Conservation (phyloP, 2,329 filamentous ascomycete genomes). For the Teratosphaeria pseudoeucalypti region DNA sequence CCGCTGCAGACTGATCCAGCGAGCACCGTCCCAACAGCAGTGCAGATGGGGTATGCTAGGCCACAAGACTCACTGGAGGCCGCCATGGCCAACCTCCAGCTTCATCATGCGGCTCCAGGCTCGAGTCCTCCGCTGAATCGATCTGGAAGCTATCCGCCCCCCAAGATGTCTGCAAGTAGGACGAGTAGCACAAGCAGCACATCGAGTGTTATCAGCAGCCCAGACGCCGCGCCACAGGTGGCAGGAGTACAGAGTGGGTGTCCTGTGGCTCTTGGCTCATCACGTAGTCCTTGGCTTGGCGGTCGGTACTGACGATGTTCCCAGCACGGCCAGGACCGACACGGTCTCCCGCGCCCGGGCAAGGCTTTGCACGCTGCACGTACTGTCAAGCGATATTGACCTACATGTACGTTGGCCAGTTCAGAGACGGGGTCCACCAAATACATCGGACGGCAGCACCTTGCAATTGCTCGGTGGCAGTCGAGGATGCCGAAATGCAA, state of each 20-base stretch:
- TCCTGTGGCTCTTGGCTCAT: background rate
- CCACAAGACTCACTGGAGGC: background rate
- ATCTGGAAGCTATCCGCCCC: background rate
- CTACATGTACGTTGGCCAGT: background rate
- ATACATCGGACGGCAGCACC: background rate
- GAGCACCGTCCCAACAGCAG: background rate
- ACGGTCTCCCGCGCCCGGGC: background rate
- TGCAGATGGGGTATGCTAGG: background rate
- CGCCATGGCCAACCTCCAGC: background rate
- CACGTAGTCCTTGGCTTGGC: background rate
- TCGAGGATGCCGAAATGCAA: background rate
- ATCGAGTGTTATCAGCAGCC: background rate
- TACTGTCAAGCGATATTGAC: background rate
- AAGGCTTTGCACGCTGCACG: background rate
- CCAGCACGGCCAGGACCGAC: background rate
- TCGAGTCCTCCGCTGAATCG: background rate
- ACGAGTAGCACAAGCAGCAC: background rate
- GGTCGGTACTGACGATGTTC: background rate
- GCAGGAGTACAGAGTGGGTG: background rate
- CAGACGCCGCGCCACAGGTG: background rate
- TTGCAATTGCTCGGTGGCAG: background rate
- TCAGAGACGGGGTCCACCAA: background rate
- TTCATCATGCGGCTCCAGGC: background rate
- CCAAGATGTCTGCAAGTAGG: background rate
- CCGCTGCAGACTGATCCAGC: background rate